Evolutionary conservation across 768 basidiomycete species (phyloP), one percentile per base, ranked within the genome.

Genomic region (Auricularia heimuer): DNA sequence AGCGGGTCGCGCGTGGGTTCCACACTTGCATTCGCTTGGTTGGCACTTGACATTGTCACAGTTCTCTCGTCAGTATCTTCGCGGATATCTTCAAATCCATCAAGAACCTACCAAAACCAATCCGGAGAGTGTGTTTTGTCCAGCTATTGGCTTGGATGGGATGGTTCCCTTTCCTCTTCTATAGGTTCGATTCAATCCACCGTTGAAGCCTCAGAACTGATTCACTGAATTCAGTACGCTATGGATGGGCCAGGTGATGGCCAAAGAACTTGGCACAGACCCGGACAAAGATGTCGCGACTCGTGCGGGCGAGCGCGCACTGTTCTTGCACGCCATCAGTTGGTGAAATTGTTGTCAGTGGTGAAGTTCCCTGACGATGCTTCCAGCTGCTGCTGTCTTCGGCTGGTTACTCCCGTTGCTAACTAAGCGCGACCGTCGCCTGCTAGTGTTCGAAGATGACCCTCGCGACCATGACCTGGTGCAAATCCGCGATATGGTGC

Each of bases 141-240:
- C 95, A 98, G 71, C 75, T 98, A 18, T 95, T 92, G 72, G 94
- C 95, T 2, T 98, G 96, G 73, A 96, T 96, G 92, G 94, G 92
- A 68, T 98, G 95, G 92, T 98, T 98, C 72, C 95, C 95, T 1
- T 98, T 94, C 79, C 79, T 97, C 47, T 97, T 98, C 75, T 94
- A 93, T 70, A 84, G 91, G 89, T 89, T 74, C 65, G 85, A 14
- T 42, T 75, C n/a, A 34, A 47, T 64, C 35, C 39, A 54, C 37
- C 44, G 37, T 54, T 62, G 33, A 24, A 14, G 33, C 54, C 63
- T 39, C 51, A 29, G 12, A n/a, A 21, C 58, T 37, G 62, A 29
- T 37, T 45, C 42, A 7, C 8, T 42, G 12, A 8, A 42, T 56
- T 24, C 65, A 92, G 91, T 16, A 98, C 95, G 8, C 95, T 94